Evolutionary conservation across 2,329 filamentous ascomycete species (phyloP).

Genomic region (Elsinoe necatrix): DNA sequence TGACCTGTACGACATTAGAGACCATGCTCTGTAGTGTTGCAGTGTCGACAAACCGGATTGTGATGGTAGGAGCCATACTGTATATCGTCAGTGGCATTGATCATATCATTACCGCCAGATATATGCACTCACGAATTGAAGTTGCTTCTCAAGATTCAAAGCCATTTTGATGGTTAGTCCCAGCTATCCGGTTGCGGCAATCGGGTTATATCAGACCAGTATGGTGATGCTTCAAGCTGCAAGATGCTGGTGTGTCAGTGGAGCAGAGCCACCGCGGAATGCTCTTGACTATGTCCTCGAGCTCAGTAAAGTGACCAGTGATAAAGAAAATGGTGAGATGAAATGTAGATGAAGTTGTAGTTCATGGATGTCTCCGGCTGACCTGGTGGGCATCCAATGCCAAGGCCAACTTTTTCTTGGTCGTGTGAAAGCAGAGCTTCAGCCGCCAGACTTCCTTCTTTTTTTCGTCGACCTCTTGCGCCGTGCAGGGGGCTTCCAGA

Average conservation of each 20-base stretch:
- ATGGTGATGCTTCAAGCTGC: background rate
- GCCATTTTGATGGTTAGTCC: slow-evolving; percentile 32
- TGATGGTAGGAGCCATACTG: slow-evolving; percentile 82
- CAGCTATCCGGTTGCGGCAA: background rate
- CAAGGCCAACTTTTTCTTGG: slow-evolving; percentile 8
- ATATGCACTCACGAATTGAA: slow-evolving; percentile 63
- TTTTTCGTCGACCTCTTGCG: slow-evolving; percentile 11
- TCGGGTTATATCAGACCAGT: background rate
- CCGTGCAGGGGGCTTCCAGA: slow-evolving; percentile 9
- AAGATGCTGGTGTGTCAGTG: background rate
- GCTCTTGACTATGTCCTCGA: background rate
- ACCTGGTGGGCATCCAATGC: background rate
- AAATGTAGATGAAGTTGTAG: background rate
- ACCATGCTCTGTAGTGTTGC: background rate
- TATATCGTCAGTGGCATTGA: slow-evolving; percentile 15
- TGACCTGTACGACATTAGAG: slow-evolving; percentile 45
- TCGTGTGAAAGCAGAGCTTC: slow-evolving; percentile 1
- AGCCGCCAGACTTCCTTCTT: background rate
- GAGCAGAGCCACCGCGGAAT: too few species aligned
- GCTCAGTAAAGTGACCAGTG: background rate
- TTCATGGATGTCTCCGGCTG: background rate
- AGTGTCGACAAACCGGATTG: slow-evolving; percentile 48
- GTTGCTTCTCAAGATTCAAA: slow-evolving; percentile 71
- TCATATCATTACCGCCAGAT: slow-evolving; percentile 14
- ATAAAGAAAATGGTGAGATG: background rate